Base-by-base conservation (phyloP, 345 rosid genomes). In the Rhodamnia argentea region DNA sequence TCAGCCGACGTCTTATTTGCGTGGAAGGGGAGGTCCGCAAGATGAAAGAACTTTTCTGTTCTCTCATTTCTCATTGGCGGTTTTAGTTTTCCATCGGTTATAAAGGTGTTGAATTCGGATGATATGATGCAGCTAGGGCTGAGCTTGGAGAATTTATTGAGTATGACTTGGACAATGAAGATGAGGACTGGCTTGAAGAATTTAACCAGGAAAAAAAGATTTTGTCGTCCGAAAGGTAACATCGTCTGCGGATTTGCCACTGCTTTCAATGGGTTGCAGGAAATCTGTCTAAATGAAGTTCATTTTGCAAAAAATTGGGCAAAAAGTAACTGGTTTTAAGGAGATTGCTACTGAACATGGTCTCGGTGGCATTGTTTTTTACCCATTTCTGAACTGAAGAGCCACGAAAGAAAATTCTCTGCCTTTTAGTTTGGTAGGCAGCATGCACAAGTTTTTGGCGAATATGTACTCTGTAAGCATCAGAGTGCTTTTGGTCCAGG, bases 81-180 rank as follows among this genome's bases (percentile, higher is more conserved):
- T 54, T 52, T 52, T 83, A 52, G 84, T 70, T 37, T 83, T 15
- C 11, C 24, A 83, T 83, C 47, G 16, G 44, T 70, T 40, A 62
- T 20, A 18, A 50, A 64, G 26, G 60, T 78, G 85, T 87, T 58
- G 87, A 85, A 74, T 52, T 87, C 86, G 83, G 58, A 87, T 64
- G 59, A 85, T 81, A 83, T 27, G 89, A 86, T 90, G 92, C 90
- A 96, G 99, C 98, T 84, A 92, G 99, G 88, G 95, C 99, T 47
- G 99, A 96, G 94, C 91, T 97, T 89, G 99, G 98, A 60, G 99
- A 97, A 44, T 97, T 97, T 92, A 94, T 97, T 84, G 99, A 97
- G 92, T 97, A 96, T 88, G 99, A 97, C 92, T 89, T 97, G 84
- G 99, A 96, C 89, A 97, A 97, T 88, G 99, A 97, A 87, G 99